Evolutionary conservation across 345 rosid species (phyloP).

Genomic region (Eutrema heterophyllum): DNA sequence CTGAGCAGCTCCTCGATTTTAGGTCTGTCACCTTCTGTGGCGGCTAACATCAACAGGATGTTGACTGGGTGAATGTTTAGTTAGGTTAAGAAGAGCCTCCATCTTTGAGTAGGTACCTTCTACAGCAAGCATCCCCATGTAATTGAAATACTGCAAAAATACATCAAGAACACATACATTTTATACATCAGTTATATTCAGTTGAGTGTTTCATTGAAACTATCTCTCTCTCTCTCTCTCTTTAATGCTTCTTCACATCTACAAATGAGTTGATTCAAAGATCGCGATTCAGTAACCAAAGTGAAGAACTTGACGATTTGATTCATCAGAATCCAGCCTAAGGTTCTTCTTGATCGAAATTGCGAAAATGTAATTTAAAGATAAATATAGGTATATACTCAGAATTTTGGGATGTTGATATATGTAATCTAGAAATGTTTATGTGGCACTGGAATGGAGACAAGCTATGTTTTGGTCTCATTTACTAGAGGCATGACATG

Average conservation of each 20-base stretch:
- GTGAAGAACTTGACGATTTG: neutral
- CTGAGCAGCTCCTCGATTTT: conserved; percentile 83
- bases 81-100: conserved; percentile 76
- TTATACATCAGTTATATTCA: neutral
- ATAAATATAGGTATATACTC: neutral
- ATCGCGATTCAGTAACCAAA: too few relatives aligned
- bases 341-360: neutral
- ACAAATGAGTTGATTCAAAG: too few relatives aligned
- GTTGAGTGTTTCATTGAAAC: neutral
- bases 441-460: neutral
- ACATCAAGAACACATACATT: neutral
- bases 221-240: too few relatives aligned
- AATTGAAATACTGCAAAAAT: conserved; percentile 69
- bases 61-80: conserved; percentile 84
- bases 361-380: neutral
- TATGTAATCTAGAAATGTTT: neutral
- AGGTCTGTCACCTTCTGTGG: conserved; percentile 83
- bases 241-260: too few relatives aligned
- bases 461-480: neutral
- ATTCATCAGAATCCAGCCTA: neutral
- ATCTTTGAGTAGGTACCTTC: conserved; percentile 86
- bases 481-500: neutral
- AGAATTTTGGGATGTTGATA: neutral
- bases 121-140: conserved; percentile 96
- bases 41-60: conserved; percentile 69